Conservation (phyloP, 108 stramenopile genomes). For the Asterionellopsis glacialis region DNA sequence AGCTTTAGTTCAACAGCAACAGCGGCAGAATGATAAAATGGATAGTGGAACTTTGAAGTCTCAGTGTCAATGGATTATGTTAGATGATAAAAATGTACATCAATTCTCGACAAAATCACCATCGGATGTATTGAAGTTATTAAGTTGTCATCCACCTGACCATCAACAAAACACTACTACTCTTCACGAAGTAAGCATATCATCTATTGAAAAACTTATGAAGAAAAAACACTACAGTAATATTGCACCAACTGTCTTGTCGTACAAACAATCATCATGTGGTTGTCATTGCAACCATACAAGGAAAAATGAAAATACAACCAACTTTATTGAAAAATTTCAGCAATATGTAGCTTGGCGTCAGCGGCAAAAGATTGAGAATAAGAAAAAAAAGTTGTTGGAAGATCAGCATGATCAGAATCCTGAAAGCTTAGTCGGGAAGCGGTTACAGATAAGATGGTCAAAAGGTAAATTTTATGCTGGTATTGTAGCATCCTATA, state of each 20-base stretch:
- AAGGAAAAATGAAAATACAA: too few species aligned
- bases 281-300: too few species aligned
- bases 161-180: conserved; percentile 2
- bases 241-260: too few species aligned
- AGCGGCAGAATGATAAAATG: conserved; percentile 12
- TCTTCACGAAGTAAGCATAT: too few species aligned
- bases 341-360: too few species aligned
- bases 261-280: too few species aligned
- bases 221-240: too few species aligned
- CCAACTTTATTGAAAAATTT: too few species aligned
- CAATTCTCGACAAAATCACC: conserved; percentile 10
- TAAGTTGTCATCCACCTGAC: conserved; percentile 6
- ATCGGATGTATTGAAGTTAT: conserved; percentile 7
- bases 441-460: conserved; percentile 31
- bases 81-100: conserved; percentile 29
- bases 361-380: too few species aligned
- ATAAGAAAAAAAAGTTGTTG: too few species aligned
- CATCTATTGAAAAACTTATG: too few species aligned
- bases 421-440: conserved; percentile 19
- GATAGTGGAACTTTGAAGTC: too few species aligned
- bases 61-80: conserved; percentile 17
- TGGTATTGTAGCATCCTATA: conserved; percentile 29
- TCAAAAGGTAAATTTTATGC: conserved; percentile 42
- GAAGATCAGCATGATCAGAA: neutral
- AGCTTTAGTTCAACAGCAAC: conserved; percentile 10